phyloP scores from a whole-genome alignment of 208 protist genomes.

The Trichomonas gallinae region DNA sequence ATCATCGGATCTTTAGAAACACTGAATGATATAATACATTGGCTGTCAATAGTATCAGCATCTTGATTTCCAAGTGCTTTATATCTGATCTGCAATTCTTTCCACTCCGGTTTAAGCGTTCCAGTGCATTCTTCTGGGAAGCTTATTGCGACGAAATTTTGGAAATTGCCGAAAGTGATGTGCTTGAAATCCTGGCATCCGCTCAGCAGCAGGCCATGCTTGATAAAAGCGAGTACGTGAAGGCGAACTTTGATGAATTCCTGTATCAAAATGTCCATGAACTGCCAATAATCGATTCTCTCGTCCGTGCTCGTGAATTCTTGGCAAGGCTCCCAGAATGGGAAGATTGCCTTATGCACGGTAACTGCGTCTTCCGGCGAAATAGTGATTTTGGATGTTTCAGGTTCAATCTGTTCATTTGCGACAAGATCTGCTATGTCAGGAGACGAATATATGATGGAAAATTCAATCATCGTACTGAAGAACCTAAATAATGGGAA shows the following conservation, averaged over 20 bases:
- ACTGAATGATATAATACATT: neutral
- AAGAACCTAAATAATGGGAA: neutral
- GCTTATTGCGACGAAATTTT: neutral
- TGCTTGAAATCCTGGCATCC: neutral
- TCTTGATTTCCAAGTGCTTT: neutral
- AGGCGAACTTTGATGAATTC: neutral
- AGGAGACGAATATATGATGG: neutral
- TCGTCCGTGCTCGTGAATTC: neutral
- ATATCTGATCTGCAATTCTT: neutral
- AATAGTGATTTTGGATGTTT: neutral
- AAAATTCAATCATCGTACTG: neutral
- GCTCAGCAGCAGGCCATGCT: neutral
- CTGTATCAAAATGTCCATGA: neutral
- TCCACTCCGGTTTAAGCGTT: neutral
- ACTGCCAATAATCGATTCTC: neutral
- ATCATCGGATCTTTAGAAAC: neutral
- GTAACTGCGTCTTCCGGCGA: neutral
- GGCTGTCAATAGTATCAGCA: neutral
- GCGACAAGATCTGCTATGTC: neutral
- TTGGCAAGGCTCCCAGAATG: neutral
- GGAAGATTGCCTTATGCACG: neutral
- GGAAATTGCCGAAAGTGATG: neutral
- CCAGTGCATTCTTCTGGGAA: neutral
- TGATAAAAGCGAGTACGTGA: neutral
- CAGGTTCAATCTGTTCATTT: neutral